Conservation (phyloP, 257 asterid genomes). For the Scutellaria galericulata region DNA sequence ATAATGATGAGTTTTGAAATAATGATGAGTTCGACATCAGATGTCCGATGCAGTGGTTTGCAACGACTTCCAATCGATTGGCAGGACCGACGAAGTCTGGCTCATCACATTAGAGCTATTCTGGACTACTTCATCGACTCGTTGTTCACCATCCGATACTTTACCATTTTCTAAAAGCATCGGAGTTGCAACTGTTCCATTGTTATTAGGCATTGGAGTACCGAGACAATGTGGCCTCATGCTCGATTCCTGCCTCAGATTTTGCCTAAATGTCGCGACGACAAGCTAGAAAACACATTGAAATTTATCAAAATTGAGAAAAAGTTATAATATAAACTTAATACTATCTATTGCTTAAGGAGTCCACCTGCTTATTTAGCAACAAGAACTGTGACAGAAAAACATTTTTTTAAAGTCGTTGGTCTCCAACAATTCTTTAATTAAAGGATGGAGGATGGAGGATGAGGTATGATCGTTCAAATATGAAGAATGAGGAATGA, state of each 20-base stretch:
- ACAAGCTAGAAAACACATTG: conserved; percentile 29
- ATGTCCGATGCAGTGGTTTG: background rate
- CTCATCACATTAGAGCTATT: background rate
- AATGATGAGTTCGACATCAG: background rate
- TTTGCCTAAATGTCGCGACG: conserved; percentile 38
- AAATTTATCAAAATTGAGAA: too few species aligned
- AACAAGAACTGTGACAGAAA: too few species aligned
- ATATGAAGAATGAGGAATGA: too few species aligned
- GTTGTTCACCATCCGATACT: background rate
- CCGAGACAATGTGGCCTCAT: conserved; percentile 15
- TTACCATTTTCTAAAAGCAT: too few species aligned
- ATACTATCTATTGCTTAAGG: too few species aligned
- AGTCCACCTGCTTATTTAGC: too few species aligned
- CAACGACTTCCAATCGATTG: background rate
- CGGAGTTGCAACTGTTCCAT: conserved; percentile 21
- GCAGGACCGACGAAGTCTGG: background rate
- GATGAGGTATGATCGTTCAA: too few species aligned
- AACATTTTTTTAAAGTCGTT: too few species aligned
- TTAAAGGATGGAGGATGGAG: too few species aligned
- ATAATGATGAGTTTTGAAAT: background rate
- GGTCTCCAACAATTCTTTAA: too few species aligned
- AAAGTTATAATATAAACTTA: too few species aligned
- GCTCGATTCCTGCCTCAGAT: background rate
- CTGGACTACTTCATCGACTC: background rate
- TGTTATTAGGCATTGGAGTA: background rate